These are phyloP conservation scores for Botrytis hyacinthi DNA, from an alignment of 2,329 filamentous ascomycete genomes.

Conservation along the genomic window DNA sequence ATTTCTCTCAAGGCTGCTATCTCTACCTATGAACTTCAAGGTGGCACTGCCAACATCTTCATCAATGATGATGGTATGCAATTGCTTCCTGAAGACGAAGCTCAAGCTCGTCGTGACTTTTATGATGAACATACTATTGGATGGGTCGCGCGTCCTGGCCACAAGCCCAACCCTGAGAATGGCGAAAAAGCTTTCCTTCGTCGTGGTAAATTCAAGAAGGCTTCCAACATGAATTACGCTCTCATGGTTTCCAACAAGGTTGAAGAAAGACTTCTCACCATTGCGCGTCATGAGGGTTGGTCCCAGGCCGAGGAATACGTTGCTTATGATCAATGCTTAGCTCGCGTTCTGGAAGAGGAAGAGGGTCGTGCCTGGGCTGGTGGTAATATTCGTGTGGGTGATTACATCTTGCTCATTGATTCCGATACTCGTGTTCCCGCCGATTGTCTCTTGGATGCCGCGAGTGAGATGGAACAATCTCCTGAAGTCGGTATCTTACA, in stretches of 20 bases:
- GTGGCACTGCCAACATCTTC: slow-evolving; percentile 73
- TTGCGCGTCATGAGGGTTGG: slow-evolving; percentile 48
- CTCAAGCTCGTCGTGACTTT: slow-evolving; percentile 62
- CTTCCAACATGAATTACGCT: slow-evolving; percentile 51
- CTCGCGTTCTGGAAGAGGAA: slow-evolving; percentile 60
- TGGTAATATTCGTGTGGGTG: slow-evolving; percentile 81
- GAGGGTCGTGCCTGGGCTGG: slow-evolving; percentile 75
- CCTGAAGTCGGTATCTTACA: slow-evolving; percentile 78
- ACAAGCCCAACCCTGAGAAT: slow-evolving; percentile 24
- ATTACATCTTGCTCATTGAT: slow-evolving; percentile 78
- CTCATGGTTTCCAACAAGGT: slow-evolving; percentile 43
- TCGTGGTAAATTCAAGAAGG: slow-evolving; percentile 54
- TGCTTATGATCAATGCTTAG: slow-evolving; percentile 64
- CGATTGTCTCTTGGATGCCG: slow-evolving; percentile 75
- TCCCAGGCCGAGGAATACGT: slow-evolving; percentile 65
- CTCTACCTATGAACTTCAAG: slow-evolving; percentile 72
- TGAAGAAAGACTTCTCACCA: slow-evolving; percentile 12
- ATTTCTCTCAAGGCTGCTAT: slow-evolving; percentile 76
- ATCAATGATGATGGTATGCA: slow-evolving; percentile 75
- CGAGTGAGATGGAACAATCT: slow-evolving; percentile 78
- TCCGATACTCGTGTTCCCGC: slow-evolving; percentile 76
- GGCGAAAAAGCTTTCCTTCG: slow-evolving; percentile 43
- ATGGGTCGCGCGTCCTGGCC: slow-evolving; percentile 54
- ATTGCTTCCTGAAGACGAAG: slow-evolving; percentile 60
- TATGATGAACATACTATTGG: slow-evolving; percentile 68